A percentile compares a stretch with the other conserved stretches of the same genome.
Conservation (phyloP, 2,329 filamentous ascomycete genomes). For the Microdochium trichocladiopsis region DNA sequence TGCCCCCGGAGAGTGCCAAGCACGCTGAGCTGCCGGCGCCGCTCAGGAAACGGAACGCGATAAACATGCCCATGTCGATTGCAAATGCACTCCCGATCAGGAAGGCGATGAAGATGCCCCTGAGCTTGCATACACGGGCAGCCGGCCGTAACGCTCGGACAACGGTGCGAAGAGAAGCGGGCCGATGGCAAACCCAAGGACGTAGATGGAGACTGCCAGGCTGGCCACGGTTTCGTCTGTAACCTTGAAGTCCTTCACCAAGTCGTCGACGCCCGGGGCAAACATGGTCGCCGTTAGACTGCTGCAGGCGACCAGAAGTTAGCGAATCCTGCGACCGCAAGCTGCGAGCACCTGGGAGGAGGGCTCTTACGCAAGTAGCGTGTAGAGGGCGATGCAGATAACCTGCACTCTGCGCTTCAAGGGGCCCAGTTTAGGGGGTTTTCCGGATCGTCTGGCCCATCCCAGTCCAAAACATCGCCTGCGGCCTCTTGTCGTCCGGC, state of each 20-base stretch:
- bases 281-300: not conserved
- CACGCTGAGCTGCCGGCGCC: not conserved
- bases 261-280: not conserved
- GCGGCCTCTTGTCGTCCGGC: too few species aligned
- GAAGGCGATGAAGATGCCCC: not conserved
- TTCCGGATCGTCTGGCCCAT: too few species aligned
- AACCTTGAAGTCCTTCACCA: not conserved
- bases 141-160: constrained; percentile 1
- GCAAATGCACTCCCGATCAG: not conserved
- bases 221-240: not conserved
- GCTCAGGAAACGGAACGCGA: not conserved
- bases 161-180: not conserved
- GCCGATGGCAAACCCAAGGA: not conserved
- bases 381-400: too few species aligned
- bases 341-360: too few species aligned
- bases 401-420: too few species aligned
- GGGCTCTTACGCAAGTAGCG: too few species aligned
- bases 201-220: not conserved
- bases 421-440: too few species aligned
- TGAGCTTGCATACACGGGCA: constrained; percentile 1
- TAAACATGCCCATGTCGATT: not conserved
- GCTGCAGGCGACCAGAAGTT: too few species aligned
- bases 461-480: too few species aligned
- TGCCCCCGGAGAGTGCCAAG: not conserved
- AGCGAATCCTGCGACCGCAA: too few species aligned